Base-by-base conservation (phyloP, 345 rosid genomes). In the Pseudoturritis turrita region DNA sequence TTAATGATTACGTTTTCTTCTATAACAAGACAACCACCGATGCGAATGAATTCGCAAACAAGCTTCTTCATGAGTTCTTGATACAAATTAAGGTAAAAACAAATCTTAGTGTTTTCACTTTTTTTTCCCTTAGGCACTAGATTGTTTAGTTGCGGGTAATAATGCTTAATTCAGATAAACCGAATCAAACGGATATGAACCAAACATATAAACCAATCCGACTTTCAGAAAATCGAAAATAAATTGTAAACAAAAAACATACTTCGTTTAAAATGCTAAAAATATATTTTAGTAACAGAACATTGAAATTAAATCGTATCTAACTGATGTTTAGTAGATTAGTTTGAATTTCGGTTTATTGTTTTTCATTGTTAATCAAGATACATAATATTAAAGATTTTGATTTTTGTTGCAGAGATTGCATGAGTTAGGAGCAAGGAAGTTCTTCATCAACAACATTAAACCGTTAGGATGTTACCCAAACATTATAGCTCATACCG, bases 401-500 rank as follows among this genome's bases (percentile, higher is more conserved):
- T 60, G 19, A 5, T 13, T 54, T 8, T 45, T 54, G 12, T 29
- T 67, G 17, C 52, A 77, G 80, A 77, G 61, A 49, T 58, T 77
- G 39, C 40, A 77, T 25, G 7, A 6, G 23, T 57, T 62, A 57
- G 76, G 80, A 56, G 80, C 76, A 70, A 64, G 71, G 21, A 77
- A 70, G 21, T 55, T 77, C 29, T 77, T 77, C 25, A 65, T 77
- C 18, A 70, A 77, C 66, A 77, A 70, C 62, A 2, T 77, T 29
- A 70, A 68, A 10, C 80, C 80, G 17, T 12, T 70, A 70, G 79
- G 79, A 25, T 76, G 79, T 62, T 76, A 68, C 52, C 79, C 79
- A 41, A 54, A 53, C 44, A 12, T 44, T 10, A n/a, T 76, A 21
- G 58, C 11, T 31, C 12, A 8, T 12, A 45, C 44, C 14, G 35